phyloP scores from a whole-genome alignment of 2,329 filamentous ascomycete species.

The Sphaerulina vaccinii region DNA sequence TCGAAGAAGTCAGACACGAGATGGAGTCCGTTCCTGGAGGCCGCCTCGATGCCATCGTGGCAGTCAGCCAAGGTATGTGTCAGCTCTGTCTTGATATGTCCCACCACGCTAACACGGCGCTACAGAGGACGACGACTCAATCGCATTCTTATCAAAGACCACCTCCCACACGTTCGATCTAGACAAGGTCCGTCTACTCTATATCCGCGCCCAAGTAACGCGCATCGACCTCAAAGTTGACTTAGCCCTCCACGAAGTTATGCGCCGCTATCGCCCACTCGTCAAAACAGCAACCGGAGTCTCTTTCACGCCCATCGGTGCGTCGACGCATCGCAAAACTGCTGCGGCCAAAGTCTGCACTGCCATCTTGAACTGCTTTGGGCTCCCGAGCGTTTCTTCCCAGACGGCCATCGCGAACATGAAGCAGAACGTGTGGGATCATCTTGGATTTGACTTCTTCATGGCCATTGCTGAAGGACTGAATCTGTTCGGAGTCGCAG shows the following conservation, averaged over 20 bases:
- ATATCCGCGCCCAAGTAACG: slow-evolving; percentile 38
- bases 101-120: background rate
- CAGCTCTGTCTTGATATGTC: background rate
- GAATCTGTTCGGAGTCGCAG: slow-evolving; percentile 25
- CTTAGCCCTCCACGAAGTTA: slow-evolving; percentile 36
- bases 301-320: slow-evolving; percentile 20
- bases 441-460: slow-evolving; percentile 17
- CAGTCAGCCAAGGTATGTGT: slow-evolving; percentile 29
- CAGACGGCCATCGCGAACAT: slow-evolving; percentile 24
- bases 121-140: slow-evolving; percentile 35
- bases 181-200: slow-evolving; percentile 38
- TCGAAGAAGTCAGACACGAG: slow-evolving; percentile 26
- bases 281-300: slow-evolving; percentile 30
- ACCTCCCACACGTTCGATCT: slow-evolving; percentile 36
- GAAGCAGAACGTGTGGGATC: slow-evolving; percentile 27
- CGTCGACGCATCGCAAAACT: slow-evolving; percentile 27
- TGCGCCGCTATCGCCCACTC: slow-evolving; percentile 34
- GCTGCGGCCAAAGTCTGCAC: slow-evolving; percentile 28
- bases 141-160: slow-evolving; percentile 32
- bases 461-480: slow-evolving; percentile 25
- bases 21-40: slow-evolving; percentile 29
- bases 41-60: slow-evolving; percentile 29
- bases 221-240: slow-evolving; percentile 40
- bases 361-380: slow-evolving; percentile 30
- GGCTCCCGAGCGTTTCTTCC: slow-evolving; percentile 24